Evolutionary conservation across 2,329 filamentous ascomycete species (phyloP).

Genomic region (Fusarium citri): DNA sequence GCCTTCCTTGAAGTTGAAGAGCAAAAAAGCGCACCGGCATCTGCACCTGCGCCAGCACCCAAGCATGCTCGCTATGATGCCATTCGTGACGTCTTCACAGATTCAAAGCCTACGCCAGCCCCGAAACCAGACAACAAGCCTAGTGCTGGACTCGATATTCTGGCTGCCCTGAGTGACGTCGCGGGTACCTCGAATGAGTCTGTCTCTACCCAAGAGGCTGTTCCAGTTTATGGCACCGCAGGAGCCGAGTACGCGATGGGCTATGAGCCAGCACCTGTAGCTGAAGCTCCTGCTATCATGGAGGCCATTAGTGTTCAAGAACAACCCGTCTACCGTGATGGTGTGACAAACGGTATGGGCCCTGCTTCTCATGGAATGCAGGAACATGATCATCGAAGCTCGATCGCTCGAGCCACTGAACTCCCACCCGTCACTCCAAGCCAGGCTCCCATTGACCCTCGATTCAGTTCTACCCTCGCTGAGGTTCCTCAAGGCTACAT

Average conservation of each 20-base stretch:
- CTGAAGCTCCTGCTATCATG: conserved; percentile 16
- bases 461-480: conserved; percentile 36
- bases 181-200: conserved; percentile 45
- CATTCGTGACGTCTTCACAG: conserved; percentile 57
- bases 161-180: conserved; percentile 52
- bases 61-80: conserved; percentile 53
- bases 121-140: conserved; percentile 42
- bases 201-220: conserved; percentile 9
- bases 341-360: conserved; percentile 12
- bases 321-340: conserved; percentile 24
- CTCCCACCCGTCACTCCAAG: conserved; percentile 34
- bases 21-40: conserved; percentile 40
- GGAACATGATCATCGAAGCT: conserved; percentile 39
- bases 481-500: conserved; percentile 45
- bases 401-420: conserved; percentile 43
- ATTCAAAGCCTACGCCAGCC: conserved; percentile 49
- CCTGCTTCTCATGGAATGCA: conserved; percentile 16
- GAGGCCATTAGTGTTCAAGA: conserved; percentile 20
- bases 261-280: conserved; percentile 23
- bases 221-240: conserved; percentile 3
- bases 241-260: conserved; percentile 8
- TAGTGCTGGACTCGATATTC: conserved; percentile 48
- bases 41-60: conserved; percentile 29
- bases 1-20: conserved; percentile 49
- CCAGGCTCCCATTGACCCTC: conserved; percentile 42